Conservation (phyloP, 257 asterid species). For the Mitragyna speciosa region DNA sequence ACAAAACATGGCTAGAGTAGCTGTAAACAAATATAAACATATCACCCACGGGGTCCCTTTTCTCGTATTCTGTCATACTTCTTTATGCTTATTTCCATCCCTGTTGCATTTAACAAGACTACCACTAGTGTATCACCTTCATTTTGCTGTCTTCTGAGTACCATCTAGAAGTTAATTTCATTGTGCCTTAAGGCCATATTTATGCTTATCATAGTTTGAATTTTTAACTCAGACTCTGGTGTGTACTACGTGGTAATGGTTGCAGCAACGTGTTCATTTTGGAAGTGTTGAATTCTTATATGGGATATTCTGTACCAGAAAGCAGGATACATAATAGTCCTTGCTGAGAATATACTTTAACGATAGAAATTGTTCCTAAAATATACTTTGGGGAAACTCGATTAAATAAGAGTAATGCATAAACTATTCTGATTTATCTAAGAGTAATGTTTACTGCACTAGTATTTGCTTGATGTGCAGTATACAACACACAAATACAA, state of each 20-base stretch:
- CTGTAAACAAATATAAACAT: background rate
- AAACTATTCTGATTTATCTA: background rate
- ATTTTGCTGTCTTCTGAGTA: background rate
- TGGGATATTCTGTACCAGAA: background rate
- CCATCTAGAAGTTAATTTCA: background rate
- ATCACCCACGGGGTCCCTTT: conserved; percentile 7
- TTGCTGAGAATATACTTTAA: background rate
- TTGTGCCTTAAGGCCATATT: background rate
- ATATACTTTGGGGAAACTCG: background rate
- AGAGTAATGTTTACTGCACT: background rate
- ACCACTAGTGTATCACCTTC: background rate
- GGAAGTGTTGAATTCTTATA: background rate
- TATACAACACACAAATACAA: too few relatives aligned
- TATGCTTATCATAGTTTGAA: background rate
- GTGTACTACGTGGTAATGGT: background rate
- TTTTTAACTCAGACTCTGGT: conserved; percentile 1
- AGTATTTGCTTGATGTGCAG: too few relatives aligned
- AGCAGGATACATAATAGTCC: background rate
- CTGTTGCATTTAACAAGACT: background rate
- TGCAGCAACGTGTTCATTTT: conserved; percentile 3
- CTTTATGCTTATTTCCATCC: background rate
- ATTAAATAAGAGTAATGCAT: background rate
- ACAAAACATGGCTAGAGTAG: background rate
- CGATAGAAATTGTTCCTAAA: background rate
- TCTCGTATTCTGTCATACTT: background rate